Evolutionary conservation across 768 basidiomycete genomes (phyloP), one percentile per base, ranked within the genome.

Genomic region (Macrocybe gigantea): DNA sequence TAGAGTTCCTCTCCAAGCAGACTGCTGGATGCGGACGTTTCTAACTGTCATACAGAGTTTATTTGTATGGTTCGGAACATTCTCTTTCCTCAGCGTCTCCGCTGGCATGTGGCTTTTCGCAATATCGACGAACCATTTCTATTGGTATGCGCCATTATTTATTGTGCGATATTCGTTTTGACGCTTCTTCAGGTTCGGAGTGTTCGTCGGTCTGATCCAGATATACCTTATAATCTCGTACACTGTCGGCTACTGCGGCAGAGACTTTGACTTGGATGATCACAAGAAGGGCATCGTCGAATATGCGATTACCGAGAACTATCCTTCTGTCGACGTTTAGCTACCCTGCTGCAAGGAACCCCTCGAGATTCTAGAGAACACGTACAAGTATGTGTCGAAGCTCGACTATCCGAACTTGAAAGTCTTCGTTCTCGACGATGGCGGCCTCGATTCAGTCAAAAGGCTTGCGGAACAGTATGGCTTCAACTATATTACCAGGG

Each of bases 301-400:
- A 40, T 41, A 57, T 40, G 50, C 56, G 1, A 48, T 53, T 29
- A 41, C 53, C 11, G 57, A 57, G 10, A 54, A 57, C 36, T 45
- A 53, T 7, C 62, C 60, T 5, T 53, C 56, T 1, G 57, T 64
- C 44, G 62, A 64, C 41, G 58, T 62, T 38, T 61, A 62, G 34
- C 62, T 62, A 13, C 60, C 59, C 10, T 62, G 60, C 40, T 60
- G 58, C 54, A 55, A 55, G 14, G 60, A 62, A 47, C 58, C 59
- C 7, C 53, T 62, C n/a, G 60, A 62, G 15, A 52, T 64, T 43
- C 57, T 62, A 36, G 56, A 62, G 47, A 64, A 64, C 49, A 64
- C 62, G 3, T 64, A 64, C 58, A 64, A 56, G 41, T 58, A 64
- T 38, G 59, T 62, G 30, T 42, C 58, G 13, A 45, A 60, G 37